Evolutionary conservation across 73 alveolate species (phyloP).

Genomic region (Paramecium octaurelia): DNA sequence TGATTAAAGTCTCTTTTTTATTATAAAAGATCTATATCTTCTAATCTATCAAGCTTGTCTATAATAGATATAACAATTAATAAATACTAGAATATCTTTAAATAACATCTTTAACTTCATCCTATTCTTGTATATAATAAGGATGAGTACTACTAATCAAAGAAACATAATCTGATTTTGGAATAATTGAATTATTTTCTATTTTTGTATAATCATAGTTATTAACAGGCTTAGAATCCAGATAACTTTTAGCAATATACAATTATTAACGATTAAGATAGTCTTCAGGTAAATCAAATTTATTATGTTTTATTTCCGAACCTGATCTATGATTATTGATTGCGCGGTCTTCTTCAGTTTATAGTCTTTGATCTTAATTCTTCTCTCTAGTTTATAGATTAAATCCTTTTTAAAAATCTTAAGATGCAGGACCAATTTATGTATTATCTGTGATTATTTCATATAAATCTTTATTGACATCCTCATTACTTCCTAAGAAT

Average conservation of each 20-base stretch:
- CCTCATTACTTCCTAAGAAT: not conserved
- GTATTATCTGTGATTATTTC: not conserved
- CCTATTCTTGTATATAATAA: not conserved
- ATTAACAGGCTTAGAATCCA: not conserved
- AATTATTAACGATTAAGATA: not conserved
- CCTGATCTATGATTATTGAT: not conserved
- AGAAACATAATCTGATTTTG: not conserved
- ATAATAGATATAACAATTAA: not conserved
- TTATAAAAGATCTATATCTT: not conserved
- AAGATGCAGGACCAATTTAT: not conserved
- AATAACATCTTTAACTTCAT: not conserved
- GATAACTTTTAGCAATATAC: not conserved
- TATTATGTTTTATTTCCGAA: not conserved
- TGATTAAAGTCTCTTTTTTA: not conserved
- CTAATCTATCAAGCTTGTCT: not conserved
- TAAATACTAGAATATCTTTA: not conserved
- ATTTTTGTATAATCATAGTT: not conserved
- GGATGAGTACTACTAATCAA: not conserved
- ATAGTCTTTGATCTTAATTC: not conserved
- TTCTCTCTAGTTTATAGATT: not conserved
- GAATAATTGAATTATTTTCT: not conserved
- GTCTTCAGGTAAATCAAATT: not conserved
- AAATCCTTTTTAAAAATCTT: not conserved
- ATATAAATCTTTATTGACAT: slow-evolving; percentile 2
- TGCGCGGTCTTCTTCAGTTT: not conserved